phyloP scores from a whole-genome alignment of 2,329 filamentous ascomycete genomes.

The Epichloe sibirici region DNA sequence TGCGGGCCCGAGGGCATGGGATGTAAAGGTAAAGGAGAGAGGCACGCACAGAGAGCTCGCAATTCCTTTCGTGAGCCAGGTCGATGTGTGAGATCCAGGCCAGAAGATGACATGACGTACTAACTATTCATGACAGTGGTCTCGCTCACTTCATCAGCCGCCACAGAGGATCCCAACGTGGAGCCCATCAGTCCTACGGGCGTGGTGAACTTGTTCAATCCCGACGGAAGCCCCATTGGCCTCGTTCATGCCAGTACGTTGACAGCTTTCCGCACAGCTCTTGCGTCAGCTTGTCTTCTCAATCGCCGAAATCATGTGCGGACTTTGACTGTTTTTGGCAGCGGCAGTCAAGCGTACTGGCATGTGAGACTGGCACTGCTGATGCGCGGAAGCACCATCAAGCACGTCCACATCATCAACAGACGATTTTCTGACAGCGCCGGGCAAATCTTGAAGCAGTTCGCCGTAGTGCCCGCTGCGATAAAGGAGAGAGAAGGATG shows the following conservation, averaged over 20 bases:
- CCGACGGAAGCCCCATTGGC: conserved; percentile 49
- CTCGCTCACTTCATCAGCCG: conserved; percentile 39
- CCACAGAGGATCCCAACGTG: conserved; percentile 15
- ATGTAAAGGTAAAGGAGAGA: conserved; percentile 44
- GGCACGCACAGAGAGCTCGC: neutral
- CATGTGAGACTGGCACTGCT: conserved; percentile 76
- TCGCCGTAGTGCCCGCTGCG: conserved; percentile 29
- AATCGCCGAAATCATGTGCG: conserved; percentile 55
- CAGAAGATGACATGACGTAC: neutral
- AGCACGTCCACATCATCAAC: conserved; percentile 74
- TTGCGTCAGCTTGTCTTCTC: conserved; percentile 57
- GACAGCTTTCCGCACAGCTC: conserved; percentile 69
- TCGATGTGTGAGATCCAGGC: no score
- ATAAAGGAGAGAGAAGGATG: conserved; percentile 49
- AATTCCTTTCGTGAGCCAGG: neutral
- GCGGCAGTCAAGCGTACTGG: conserved; percentile 88
- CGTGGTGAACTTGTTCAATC: conserved; percentile 55
- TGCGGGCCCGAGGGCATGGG: conserved; percentile 50
- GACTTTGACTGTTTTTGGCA: conserved; percentile 73
- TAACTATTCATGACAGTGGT: conserved; percentile 35
- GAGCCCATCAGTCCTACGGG: conserved; percentile 42
- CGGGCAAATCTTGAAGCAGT: conserved; percentile 35
- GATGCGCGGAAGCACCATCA: conserved; percentile 57
- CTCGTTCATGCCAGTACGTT: conserved; percentile 62
- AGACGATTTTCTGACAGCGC: conserved; percentile 52